Percentiles rank a stretch among this genome's conserved stretches.
Evolutionary conservation across 495 filamentous ascomycete species (phyloP).

Genomic region (Penicillium arizonense): DNA sequence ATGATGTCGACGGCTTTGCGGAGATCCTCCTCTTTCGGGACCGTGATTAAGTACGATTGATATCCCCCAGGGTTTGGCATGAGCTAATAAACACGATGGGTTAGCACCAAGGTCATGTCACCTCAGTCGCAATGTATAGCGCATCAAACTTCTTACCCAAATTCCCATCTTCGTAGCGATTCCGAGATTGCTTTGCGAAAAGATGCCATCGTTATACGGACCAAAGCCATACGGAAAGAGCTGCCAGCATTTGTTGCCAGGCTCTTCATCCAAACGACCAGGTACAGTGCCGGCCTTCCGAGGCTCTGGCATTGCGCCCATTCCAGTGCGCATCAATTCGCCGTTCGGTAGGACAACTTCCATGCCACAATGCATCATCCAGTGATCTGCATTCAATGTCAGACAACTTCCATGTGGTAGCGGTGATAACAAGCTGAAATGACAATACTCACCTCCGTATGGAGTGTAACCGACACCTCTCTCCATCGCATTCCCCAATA

Average conservation of each 20-base stretch:
- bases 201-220: constrained; percentile 56
- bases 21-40: constrained; percentile 52
- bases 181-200: constrained; percentile 56
- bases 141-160: constrained; percentile 11
- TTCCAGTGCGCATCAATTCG: constrained; percentile 55
- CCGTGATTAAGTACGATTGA: constrained; percentile 53
- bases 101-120: no score
- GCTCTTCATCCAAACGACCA: neutral
- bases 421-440: neutral
- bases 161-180: constrained; percentile 62
- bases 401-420: no score
- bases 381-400: neutral
- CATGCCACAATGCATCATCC: constrained; percentile 52
- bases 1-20: constrained; percentile 49
- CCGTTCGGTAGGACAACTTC: constrained; percentile 57
- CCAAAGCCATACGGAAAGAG: constrained; percentile 56
- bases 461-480: constrained; percentile 58
- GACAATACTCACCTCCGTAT: constrained; percentile 28
- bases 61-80: constrained; percentile 51
- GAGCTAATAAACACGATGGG: constrained; percentile 11
- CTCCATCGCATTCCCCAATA: constrained; percentile 57
- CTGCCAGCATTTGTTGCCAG: constrained; percentile 29
- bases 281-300: neutral
- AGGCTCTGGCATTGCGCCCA: constrained; percentile 43
- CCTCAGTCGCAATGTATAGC: no score